Conservation (phyloP, 2,329 filamentous ascomycete genomes). For the Aspergillus pseudoglaucus region DNA sequence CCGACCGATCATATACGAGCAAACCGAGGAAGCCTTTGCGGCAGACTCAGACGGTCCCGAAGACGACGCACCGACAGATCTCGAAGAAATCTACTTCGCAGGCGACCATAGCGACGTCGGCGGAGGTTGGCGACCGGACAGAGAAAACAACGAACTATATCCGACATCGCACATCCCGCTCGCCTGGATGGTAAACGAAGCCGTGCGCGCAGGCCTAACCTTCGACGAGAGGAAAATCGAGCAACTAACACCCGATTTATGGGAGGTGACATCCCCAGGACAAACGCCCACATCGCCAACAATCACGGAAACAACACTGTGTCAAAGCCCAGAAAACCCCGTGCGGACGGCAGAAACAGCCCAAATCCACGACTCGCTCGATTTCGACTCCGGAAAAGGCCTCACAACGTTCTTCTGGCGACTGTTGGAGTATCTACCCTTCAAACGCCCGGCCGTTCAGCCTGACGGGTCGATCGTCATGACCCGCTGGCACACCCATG, state of each 20-base stretch:
- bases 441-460: constrained; percentile 9
- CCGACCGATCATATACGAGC: not conserved
- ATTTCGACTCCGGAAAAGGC: constrained; percentile 9
- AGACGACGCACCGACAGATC: constrained; percentile 41
- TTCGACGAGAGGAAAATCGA: constrained; percentile 47
- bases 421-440: constrained; percentile 12
- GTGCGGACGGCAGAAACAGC: constrained; percentile 7
- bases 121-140: constrained; percentile 58
- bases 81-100: constrained; percentile 66
- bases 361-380: constrained; percentile 11
- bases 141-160: constrained; percentile 28
- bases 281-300: not conserved
- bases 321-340: not conserved
- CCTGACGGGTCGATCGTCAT: constrained; percentile 9
- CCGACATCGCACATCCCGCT: constrained; percentile 58
- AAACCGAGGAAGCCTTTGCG: not conserved
- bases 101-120: constrained; percentile 71
- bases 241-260: constrained; percentile 11
- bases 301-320: not conserved
- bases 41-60: not conserved
- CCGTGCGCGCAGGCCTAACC: constrained; percentile 55
- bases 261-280: not conserved
- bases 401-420: constrained; percentile 15
- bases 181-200: constrained; percentile 64
- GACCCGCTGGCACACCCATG: constrained; percentile 12